Base-by-base conservation (phyloP, 1,139 yeast genomes). In the Lodderomyces pseudojiufengensis region DNA sequence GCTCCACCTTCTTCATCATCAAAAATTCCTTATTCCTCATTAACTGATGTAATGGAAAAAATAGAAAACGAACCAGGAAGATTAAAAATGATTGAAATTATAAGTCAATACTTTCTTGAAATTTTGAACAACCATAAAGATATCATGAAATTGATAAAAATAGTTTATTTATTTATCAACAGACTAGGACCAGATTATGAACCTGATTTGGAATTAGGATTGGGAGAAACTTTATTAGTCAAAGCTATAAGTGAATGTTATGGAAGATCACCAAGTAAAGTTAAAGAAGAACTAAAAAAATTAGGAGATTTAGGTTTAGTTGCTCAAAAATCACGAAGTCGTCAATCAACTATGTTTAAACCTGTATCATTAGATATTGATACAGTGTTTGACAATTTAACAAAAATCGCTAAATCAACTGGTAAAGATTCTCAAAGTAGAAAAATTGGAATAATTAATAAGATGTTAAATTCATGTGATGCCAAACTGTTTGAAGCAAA, bases 141-240 rank as follows among this genome's bases (percentile, higher is more conserved):
- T 14, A 80, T 86, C 1, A 64, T 70, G 11, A 80, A 77, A 33
- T 62, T 92, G 39, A 72, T 85, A 4, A 77, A 76, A 41, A 78
- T 86, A 1, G 84, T 90, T 1, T 92, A 90, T 50, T 69, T 92
- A 12, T 85, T 84, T 58, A 88, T 90, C 52, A 90, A 90, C 55
- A 67, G 94, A 38, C 66, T 92, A 11, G 97, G 97, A 0, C 98
- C 98, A 0, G 98, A 92, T 54, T 92, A 92, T 54, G 96, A 87
- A 51, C 74, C 74, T 0, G 96, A 94, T 27, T 65, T 90, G 42
- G 98, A 92, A 52, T 64, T 92, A 25, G 97, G 98, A 0, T 70
- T 92, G 3, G 99, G 98, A 10, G 98, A 92, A 56, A 80, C 94
- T 0, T 57, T 92, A 12, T 65, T 92, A 27, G 78, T 88, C 52